Base-by-base conservation (phyloP, 2,329 filamentous ascomycete genomes). In the Capronia epimyces region DNA sequence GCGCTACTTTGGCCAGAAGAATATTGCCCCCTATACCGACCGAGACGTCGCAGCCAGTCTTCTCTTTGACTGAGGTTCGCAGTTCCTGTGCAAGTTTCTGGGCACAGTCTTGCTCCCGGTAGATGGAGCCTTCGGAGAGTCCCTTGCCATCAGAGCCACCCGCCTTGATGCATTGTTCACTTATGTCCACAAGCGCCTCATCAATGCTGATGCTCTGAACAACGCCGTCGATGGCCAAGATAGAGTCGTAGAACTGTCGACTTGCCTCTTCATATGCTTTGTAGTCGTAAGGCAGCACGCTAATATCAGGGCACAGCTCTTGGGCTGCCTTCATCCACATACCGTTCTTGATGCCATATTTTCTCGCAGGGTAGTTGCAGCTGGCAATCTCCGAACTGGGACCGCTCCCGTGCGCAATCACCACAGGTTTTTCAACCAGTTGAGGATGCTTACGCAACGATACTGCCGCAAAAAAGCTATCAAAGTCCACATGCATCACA, bases 261-360 rank as follows among this genome's bases (percentile, higher is more conserved):
- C 93, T 98, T 1, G 90, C 89, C 53, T 90, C 86, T 72, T 98
- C 93, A 60, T 98, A 98, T 0, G 83, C 91, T 1, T 87, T 84
- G 64, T 97, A 98, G 64, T 98, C 90, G 62, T 98, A 98, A 0
- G 90, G 87, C n/a, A 98, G 66, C 1, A 97, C 83, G 60, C 94
- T 89, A 15, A 98, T 74, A 18, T 89, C 81, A 0, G 91, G 84
- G 64, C 89, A 98, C 15, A 93, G 68, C 59, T 93, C 84, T 52
- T 85, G 75, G 0, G 93, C 93, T 27, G 79, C 78, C 66, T 91
- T 94, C 91, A 98, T 97, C 93, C 94, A 98, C 93, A 97, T 98
- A 31, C 94, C 94, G 61, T 98, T 98, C 65, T 90, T 95, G 48
- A 98, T 77, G 1, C 91, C 91, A 61, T 84, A 93, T 25, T 80